Evolutionary conservation across 1,284 basidiomycete genomes (phyloP).

Genomic region (Rugosomyces carneus): DNA sequence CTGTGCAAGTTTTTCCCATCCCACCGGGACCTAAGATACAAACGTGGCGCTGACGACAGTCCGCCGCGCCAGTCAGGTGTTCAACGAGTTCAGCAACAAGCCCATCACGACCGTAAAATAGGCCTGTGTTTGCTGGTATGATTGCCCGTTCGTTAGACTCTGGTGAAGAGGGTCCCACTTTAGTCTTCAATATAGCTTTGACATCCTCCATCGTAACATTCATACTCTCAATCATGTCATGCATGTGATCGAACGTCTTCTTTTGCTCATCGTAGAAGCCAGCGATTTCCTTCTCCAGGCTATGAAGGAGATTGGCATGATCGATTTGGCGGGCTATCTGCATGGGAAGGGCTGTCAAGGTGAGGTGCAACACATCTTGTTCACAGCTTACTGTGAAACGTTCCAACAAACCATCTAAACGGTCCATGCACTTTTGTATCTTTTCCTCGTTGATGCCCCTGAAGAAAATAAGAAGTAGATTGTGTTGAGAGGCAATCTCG

Average conservation of each 20-base stretch:
- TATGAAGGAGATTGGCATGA: neutral
- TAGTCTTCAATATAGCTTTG: neutral
- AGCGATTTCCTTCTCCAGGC: slow-evolving; percentile 4
- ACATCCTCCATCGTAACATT: slow-evolving; percentile 5
- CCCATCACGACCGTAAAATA: slow-evolving; percentile 18
- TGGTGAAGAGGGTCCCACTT: neutral
- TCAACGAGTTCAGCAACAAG: neutral
- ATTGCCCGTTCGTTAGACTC: neutral
- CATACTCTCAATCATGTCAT: neutral
- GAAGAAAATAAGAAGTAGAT: slow-evolving; percentile 1
- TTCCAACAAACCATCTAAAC: slow-evolving; percentile 4
- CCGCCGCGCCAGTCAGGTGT: neutral
- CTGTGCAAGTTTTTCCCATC: slow-evolving; percentile 31
- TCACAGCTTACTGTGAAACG: slow-evolving; percentile 7
- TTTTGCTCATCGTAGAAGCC: slow-evolving; percentile 3
- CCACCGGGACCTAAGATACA: slow-evolving; percentile 30
- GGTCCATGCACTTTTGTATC: slow-evolving; percentile 2
- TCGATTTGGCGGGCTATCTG: slow-evolving; percentile 7
- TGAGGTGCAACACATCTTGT: too few species aligned
- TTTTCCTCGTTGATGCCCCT: slow-evolving; percentile 4
- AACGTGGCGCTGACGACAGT: neutral
- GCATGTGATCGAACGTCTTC: neutral
- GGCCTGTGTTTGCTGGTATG: slow-evolving; percentile 11
- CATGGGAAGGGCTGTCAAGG: too few species aligned
- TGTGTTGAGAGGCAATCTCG: slow-evolving; percentile 1